Evolutionary conservation across 768 basidiomycete genomes (phyloP).

Genomic region (Mrakia blollopis): DNA sequence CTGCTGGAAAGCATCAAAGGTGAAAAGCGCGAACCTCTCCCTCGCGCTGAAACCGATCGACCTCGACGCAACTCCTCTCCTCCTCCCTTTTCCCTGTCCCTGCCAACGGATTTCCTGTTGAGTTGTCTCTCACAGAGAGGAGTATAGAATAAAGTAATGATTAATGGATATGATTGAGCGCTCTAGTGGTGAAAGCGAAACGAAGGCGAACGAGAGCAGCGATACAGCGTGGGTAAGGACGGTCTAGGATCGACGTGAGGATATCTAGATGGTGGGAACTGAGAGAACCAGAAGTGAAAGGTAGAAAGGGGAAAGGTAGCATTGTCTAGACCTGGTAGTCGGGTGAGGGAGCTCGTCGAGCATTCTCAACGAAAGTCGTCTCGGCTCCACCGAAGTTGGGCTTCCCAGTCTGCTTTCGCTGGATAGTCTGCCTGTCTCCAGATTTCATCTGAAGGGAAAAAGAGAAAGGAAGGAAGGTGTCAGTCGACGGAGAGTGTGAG

Average conservation of each 20-base stretch:
- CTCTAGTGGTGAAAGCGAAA: background rate
- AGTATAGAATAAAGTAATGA: no score
- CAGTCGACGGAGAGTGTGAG: no score
- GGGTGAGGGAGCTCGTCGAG: background rate
- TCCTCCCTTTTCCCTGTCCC: no score
- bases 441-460: conserved; percentile 14
- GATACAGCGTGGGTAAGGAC: background rate
- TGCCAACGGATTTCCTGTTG: no score
- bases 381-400: background rate
- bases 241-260: background rate
- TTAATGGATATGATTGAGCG: background rate
- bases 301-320: background rate
- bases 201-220: background rate
- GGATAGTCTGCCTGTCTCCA: conserved; percentile 24
- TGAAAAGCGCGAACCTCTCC: no score
- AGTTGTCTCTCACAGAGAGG: no score
- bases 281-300: background rate
- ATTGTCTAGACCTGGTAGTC: background rate
- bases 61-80: no score
- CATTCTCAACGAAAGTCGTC: conserved; percentile 4
- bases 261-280: background rate
- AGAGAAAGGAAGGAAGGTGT: no score
- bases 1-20: no score
- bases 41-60: no score
- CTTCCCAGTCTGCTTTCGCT: conserved; percentile 20